Base-by-base conservation (phyloP, 73 alveolate genomes). In the Tetrahymena malaccensis region DNA sequence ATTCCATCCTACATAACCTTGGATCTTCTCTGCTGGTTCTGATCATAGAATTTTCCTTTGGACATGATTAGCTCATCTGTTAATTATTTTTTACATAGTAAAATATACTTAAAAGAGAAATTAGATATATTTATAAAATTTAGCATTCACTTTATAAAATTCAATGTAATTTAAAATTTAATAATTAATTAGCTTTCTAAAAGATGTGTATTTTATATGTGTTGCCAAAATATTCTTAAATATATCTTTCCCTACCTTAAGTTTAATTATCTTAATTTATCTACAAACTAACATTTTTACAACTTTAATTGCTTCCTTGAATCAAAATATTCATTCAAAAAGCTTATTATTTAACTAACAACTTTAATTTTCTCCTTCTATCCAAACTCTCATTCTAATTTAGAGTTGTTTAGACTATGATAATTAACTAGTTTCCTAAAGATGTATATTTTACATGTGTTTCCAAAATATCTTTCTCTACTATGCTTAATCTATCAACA, bases 1-100 rank as follows among this genome's bases (percentile, higher is more conserved):
- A 43, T 95, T 95, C 85, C 97, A 95, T 55, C 97, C 97, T 21
- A 95, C 97, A 33, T 89, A 95, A 43, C 95, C 97, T 44, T 95
- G 97, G 97, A 93, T 95, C 35, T 95, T 50, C 55, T 95, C 97
- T 22, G 97, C 95, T 33, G 94, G 95, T 35, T 40, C 70, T 35
- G 95, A 89, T 10, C 95, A 94, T 21, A 93, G 56, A 50, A 85
- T 95, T 43, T 84, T 70, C 94, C 55, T 95, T 34, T 95, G 97
- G 97, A 95, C 97, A 85, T 95, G 97, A 95, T 10, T 40, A 40
- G 44, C 15, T 40, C 3, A 4, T 10, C 9, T 7, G 44, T 40
- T 40, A 40, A 40, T 40, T n/a, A n/a, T n/a, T n/a, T 50, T 50
- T 50, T 50, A 50, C 27, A 50, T 50, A 50, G 83, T 21, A 50